These are phyloP conservation scores for Fusarium verticillioides DNA, from an alignment of 2,329 filamentous ascomycete genomes.

Conservation along the genomic window DNA sequence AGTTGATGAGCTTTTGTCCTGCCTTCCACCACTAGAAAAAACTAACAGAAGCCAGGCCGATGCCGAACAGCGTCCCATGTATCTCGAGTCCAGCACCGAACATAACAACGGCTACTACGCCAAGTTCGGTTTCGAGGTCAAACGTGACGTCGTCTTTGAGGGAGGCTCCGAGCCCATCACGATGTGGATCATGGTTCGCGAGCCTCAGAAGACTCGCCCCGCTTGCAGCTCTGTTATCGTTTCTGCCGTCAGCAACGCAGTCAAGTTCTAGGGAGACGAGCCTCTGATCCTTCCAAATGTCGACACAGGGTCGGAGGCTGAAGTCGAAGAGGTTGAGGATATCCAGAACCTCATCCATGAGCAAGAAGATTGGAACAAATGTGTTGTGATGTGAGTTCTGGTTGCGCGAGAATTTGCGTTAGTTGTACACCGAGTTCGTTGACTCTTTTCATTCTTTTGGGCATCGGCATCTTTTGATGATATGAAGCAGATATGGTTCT, in stretches of 20 bases:
- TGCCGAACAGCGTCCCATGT: conserved; percentile 72
- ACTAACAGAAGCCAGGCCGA: conserved; percentile 67
- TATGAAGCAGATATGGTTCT: conserved; percentile 1
- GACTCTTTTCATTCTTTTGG: conserved; percentile 14
- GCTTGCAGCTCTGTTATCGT: conserved; percentile 41
- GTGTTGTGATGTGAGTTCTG: conserved; percentile 32
- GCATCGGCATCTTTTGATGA: background rate
- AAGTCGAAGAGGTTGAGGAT: conserved; percentile 16
- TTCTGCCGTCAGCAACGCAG: conserved; percentile 33
- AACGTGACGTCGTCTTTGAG: conserved; percentile 71
- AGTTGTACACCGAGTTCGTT: background rate
- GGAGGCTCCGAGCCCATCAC: conserved; percentile 68
- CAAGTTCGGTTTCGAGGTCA: conserved; percentile 77
- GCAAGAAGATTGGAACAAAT: conserved; percentile 16
- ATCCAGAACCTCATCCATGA: background rate
- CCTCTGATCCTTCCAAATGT: conserved; percentile 28
- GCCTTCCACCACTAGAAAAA: background rate
- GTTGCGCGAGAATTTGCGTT: background rate
- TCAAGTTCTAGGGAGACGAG: conserved; percentile 42
- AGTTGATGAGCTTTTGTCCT: background rate
- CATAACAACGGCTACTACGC: conserved; percentile 78
- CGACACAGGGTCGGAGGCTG: conserved; percentile 31
- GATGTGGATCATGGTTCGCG: conserved; percentile 84
- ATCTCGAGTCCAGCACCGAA: conserved; percentile 80
- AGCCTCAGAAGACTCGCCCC: conserved; percentile 62